Base-by-base conservation (phyloP, 2,329 filamentous ascomycete genomes). In the Dendryphion nanum region DNA sequence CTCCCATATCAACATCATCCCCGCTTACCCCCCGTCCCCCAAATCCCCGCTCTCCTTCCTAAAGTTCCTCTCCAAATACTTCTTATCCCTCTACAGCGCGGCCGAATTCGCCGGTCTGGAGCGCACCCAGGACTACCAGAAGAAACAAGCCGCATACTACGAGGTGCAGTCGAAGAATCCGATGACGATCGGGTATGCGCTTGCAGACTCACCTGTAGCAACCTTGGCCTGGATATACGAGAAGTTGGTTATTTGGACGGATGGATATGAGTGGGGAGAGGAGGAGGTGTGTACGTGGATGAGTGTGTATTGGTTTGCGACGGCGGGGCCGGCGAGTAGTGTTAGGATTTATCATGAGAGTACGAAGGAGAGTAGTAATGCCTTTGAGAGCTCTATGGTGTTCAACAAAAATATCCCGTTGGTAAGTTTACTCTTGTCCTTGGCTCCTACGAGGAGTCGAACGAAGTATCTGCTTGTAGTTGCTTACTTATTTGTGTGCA, bases 191-290 rank as follows among this genome's bases (percentile, higher is more conserved):
- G 83, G 82, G 0, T 86, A 86, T 53, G 78, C 70, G 0, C 67
- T 89, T 3, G 71, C 76, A 1, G 85, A 89, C 58, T 81, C 76
- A 10, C 86, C 86, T 0, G 75, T 85, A 0, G 83, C 75, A 0
- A 66, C 87, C 4, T 69, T 89, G 2, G 78, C 83, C 0, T 90
- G 86, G 86, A 79, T 89, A 18, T 84, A 85, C 49, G 86, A 90
- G 63, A 90, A 90, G 55, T 66, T 90, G 18, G 79, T 82, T 53
- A 81, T 84, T 53, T 89, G 85, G 85, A 79, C 79, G 2, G 29
- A 30, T 17, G 29, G 16, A 8, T 30, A 87, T 50, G 68, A 76
- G 0, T 89, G 83, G 83, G 82, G 77, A 0, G 80, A 86, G 44
- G 83, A 87, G 40, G 83, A 89, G 63, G 74, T 89, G 12, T 65